Percentiles rank a stretch among this genome's conserved stretches.
Conservation (phyloP, 148 eudicot genomes). For the Vaccinium myrtillus region DNA sequence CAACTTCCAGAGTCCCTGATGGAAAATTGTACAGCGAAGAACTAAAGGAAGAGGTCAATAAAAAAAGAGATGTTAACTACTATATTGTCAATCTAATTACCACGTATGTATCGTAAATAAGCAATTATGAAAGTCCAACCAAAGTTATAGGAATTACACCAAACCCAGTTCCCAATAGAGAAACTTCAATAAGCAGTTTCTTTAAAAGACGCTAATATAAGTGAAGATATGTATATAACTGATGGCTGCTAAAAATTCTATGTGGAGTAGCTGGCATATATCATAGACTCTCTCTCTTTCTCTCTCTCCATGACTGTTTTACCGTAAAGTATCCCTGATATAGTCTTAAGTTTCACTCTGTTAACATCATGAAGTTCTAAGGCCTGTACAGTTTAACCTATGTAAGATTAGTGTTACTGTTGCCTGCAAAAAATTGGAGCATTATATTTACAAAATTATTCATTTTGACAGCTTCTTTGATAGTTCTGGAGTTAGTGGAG, state of each 20-base stretch:
- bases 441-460: background rate
- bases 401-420: background rate
- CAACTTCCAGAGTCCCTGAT: background rate
- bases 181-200: background rate
- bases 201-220: background rate
- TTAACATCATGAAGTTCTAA: background rate
- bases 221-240: background rate
- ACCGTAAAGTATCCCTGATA: background rate
- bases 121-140: background rate
- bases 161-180: background rate
- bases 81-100: background rate
- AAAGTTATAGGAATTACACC: background rate
- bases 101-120: background rate
- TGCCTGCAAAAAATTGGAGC: background rate
- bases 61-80: background rate
- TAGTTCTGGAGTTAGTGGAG: slow-evolving; percentile 79
- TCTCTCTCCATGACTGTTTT: background rate
- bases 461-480: slow-evolving; percentile 49
- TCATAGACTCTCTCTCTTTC: background rate
- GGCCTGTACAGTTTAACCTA: background rate
- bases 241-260: background rate
- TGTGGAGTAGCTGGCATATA: background rate
- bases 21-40: background rate
- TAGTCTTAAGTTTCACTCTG: background rate
- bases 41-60: background rate